These are phyloP conservation scores for Lycium barbarum DNA, from an alignment of 257 asterid genomes.

Conservation along the genomic window DNA sequence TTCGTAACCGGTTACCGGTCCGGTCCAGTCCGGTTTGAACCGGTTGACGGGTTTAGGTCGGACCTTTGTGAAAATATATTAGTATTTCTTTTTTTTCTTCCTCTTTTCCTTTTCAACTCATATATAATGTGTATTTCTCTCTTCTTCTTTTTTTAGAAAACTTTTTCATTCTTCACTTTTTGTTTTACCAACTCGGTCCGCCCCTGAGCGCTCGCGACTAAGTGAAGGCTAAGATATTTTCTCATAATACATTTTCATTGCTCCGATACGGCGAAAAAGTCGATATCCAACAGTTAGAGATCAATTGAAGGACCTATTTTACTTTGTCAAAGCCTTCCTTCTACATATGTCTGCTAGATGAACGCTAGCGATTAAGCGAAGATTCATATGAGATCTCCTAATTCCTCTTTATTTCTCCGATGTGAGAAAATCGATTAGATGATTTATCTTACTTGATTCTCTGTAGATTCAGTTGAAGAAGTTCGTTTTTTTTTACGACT, in stretches of 20 bases:
- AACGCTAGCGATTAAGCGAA: not conserved
- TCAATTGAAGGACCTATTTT: not conserved
- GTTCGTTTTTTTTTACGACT: not conserved
- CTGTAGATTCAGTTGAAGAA: not conserved
- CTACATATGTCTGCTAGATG: not conserved
- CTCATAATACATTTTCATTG: not conserved
- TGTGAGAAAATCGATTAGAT: not conserved
- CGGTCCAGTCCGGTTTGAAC: too few species aligned
- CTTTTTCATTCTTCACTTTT: too few species aligned
- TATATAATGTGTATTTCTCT: too few species aligned
- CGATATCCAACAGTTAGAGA: not conserved
- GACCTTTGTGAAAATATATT: not conserved
- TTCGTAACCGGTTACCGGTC: too few species aligned
- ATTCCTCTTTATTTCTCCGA: not conserved
- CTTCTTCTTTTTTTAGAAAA: not conserved
- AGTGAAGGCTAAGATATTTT: not conserved
- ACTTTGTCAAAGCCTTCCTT: not conserved
- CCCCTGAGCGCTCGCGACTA: not conserved
- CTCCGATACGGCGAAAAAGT: not conserved
- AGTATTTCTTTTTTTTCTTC: too few species aligned
- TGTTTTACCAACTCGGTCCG: not conserved
- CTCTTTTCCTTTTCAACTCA: too few species aligned
- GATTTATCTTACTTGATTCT: not conserved
- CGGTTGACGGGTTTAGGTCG: too few species aligned
- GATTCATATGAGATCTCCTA: not conserved